These are phyloP conservation scores for Paratinospora sagittata DNA, from an alignment of 164 flowering plant genomes.

Conservation along the genomic window DNA sequence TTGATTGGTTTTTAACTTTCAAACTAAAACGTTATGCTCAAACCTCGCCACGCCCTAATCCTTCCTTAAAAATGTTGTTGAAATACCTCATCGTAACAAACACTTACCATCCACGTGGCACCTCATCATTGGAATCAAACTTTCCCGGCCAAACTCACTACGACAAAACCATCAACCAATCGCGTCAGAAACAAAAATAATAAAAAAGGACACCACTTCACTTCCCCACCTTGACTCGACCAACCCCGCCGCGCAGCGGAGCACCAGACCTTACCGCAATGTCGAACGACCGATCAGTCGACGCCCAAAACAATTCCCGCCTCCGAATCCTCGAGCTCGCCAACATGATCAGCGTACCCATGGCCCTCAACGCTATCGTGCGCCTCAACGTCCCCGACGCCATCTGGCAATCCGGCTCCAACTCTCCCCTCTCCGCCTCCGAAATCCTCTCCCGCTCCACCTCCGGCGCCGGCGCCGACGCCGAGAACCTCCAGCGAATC, in stretches of 20 bases:
- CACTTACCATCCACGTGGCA: too few species aligned
- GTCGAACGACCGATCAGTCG: conserved; percentile 25
- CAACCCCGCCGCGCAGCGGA: background rate
- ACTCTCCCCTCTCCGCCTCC: conserved; percentile 58
- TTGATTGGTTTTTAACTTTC: too few species aligned
- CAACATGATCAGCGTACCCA: conserved; percentile 77
- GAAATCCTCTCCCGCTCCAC: conserved; percentile 41
- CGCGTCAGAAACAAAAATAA: too few species aligned
- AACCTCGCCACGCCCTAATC: too few species aligned
- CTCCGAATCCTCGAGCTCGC: conserved; percentile 56
- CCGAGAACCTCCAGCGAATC: conserved; percentile 63
- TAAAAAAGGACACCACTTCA: too few species aligned
- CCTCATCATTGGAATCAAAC: too few species aligned
- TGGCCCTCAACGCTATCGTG: conserved; percentile 67
- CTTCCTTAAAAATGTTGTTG: too few species aligned
- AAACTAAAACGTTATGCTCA: too few species aligned
- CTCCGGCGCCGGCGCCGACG: conserved; percentile 24
- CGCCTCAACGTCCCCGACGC: conserved; percentile 63
- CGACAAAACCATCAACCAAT: too few species aligned
- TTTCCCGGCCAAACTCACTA: too few species aligned
- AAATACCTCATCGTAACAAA: too few species aligned
- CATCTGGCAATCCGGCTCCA: conserved; percentile 52
- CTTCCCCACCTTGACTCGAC: too few species aligned
- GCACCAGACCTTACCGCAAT: background rate
- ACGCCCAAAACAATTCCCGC: conserved; percentile 39